Base-by-base conservation (phyloP, 169 alveolate genomes). In the Plasmodium gonderi region DNA sequence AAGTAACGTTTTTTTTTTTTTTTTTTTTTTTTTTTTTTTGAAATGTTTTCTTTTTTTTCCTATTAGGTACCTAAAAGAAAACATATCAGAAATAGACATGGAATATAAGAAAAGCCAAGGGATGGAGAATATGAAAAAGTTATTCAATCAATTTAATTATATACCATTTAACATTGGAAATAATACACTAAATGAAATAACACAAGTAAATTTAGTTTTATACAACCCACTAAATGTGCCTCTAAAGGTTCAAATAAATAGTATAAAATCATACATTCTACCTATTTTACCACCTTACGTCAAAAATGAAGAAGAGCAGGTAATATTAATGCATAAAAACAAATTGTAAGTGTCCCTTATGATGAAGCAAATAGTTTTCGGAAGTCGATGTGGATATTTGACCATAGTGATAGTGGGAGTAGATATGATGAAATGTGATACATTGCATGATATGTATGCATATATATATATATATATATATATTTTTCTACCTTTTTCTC, bases 261-360 rank as follows among this genome's bases (percentile, higher is more conserved):
- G 89, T 78, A 75, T 87, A 36, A 87, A 75, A 47, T 76, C 76
- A 44, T 87, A 87, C 23, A 45, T 87, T 75, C 79, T 87, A 45
- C 93, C 93, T 36, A 78, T 87, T 65, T 87, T 87, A 51, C 93
- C 93, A 1, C 93, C 93, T n/a, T 87, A 87, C 79, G 79, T 42
- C 31, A 75, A 75, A 75, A 60, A 54, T 36, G 72, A 87, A 33
- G 93, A 87, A 78, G 89, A 87, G 6, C 36, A 87, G 79, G 93
- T 87, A 75, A 75, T 23, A 44, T 7, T 20, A 60, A 68, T 11
- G n/a, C 42, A 42, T 36, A 75, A 33, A 23, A 68, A 8, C 31
- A 29, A 51, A 29, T 9, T 1, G 68, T 51, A 51, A 29, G n/a
- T n/a, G n/a, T n/a, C n/a, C n/a, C n/a, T n/a, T n/a, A n/a, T n/a